Conservation (phyloP, 371 early-diverging fungal genomes). For the Rhizopus microsporus region DNA sequence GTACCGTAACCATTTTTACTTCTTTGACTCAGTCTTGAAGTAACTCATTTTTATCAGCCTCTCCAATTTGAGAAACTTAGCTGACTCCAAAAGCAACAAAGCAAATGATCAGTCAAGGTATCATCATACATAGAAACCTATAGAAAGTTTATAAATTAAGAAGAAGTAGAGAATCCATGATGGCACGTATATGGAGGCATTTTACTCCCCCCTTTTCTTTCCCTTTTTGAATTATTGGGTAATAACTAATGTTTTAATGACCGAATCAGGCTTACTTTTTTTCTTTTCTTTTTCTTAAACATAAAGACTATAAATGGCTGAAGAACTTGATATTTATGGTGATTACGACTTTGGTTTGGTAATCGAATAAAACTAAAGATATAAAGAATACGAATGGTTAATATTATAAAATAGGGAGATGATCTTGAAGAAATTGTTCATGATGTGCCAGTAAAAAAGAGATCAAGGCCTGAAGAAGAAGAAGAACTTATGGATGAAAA, state of each 20-base stretch:
- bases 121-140: too few species aligned
- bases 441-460: constrained; percentile 31
- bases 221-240: too few species aligned
- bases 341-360: constrained; percentile 49
- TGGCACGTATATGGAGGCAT: too few species aligned
- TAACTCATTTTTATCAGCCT: too few species aligned
- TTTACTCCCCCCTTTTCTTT: too few species aligned
- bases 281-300: background rate
- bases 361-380: background rate
- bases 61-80: too few species aligned
- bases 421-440: constrained; percentile 50
- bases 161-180: too few species aligned
- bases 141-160: too few species aligned
- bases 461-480: constrained; percentile 28
- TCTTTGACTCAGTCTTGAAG: too few species aligned
- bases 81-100: too few species aligned
- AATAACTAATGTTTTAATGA: background rate
- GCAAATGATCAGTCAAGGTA: too few species aligned
- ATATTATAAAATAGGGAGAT: constrained; percentile 20
- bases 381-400: background rate
- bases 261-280: background rate
- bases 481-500: constrained; percentile 29
- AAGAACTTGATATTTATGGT: constrained; percentile 50
- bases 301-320: constrained; percentile 18
- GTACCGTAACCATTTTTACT: too few species aligned